Conservation (phyloP, 345 rosid species). For the Moricandia arvensis region DNA sequence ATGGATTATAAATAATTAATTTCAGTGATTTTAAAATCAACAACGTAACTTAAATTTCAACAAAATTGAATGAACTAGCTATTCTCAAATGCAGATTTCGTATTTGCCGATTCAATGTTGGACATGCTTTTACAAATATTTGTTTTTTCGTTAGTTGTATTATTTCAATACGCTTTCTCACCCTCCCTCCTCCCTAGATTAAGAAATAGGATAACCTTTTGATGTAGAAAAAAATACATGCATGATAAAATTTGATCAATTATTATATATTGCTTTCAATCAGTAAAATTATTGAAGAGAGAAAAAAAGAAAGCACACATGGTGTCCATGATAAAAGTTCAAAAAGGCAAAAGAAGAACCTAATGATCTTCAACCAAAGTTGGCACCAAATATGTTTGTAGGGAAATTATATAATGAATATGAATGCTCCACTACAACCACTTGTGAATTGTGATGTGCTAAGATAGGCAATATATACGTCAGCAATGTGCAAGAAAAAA, state of each 20-base stretch:
- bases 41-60: too few species aligned
- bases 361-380: slow-evolving; percentile 29
- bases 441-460: slow-evolving; percentile 11
- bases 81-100: too few species aligned
- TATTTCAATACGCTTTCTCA: too few species aligned
- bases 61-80: too few species aligned
- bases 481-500: slow-evolving; percentile 9
- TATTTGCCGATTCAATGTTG: too few species aligned
- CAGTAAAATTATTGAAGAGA: slow-evolving; percentile 24
- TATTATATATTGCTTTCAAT: neutral
- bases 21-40: too few species aligned
- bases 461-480: slow-evolving; percentile 12
- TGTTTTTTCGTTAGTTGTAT: too few species aligned
- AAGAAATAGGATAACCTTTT: too few species aligned
- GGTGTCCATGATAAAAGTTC: slow-evolving; percentile 33
- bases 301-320: slow-evolving; percentile 29
- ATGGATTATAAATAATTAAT: too few species aligned
- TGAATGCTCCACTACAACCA: slow-evolving; percentile 22
- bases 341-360: slow-evolving; percentile 28
- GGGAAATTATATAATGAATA: neutral
- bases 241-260: neutral
- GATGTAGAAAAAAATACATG: too few species aligned
- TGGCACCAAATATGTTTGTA: slow-evolving; percentile 23
- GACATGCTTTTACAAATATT: too few species aligned
- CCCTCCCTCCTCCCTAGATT: too few species aligned